These are phyloP conservation scores for Rheum nobile DNA, from an alignment of 148 eudicot genomes.

Conservation along the genomic window DNA sequence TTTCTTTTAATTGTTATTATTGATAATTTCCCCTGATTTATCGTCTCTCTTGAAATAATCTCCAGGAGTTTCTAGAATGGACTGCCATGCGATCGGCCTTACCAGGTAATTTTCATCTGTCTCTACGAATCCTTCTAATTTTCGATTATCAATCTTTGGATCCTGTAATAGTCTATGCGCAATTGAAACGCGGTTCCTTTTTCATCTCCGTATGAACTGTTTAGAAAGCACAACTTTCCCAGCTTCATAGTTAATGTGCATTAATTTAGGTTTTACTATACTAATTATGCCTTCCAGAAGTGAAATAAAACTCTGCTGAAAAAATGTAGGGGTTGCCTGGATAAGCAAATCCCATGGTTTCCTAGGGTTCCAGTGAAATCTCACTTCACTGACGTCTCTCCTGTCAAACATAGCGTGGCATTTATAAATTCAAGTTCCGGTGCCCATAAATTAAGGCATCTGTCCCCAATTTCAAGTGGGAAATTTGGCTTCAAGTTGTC, in stretches of 20 bases:
- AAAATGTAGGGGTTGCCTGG: conserved; percentile 31
- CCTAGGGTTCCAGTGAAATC: conserved; percentile 13
- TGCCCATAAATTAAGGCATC: conserved; percentile 13
- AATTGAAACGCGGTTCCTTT: neutral
- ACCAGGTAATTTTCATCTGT: neutral
- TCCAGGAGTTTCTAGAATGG: conserved; percentile 1
- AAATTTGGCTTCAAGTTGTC: conserved; percentile 14
- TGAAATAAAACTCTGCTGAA: neutral
- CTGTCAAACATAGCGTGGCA: conserved; percentile 20
- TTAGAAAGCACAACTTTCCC: neutral
- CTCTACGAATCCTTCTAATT: neutral
- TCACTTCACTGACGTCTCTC: conserved; percentile 8
- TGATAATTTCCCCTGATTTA: neutral
- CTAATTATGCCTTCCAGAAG: neutral
- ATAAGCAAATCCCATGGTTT: conserved; percentile 23
- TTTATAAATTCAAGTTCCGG: conserved; percentile 11
- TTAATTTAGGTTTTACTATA: neutral
- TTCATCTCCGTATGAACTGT: neutral
- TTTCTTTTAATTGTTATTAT: neutral
- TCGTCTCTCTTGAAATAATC: neutral
- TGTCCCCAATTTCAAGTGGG: conserved; percentile 15
- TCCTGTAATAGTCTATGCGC: neutral
- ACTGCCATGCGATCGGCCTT: conserved; percentile 5
- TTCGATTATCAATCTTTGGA: neutral
- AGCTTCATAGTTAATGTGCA: neutral